Percentiles rank a stretch among this genome's conserved stretches.
phyloP scores from a whole-genome alignment of 2,329 filamentous ascomycete species.

The Raffaelea albimanens region DNA sequence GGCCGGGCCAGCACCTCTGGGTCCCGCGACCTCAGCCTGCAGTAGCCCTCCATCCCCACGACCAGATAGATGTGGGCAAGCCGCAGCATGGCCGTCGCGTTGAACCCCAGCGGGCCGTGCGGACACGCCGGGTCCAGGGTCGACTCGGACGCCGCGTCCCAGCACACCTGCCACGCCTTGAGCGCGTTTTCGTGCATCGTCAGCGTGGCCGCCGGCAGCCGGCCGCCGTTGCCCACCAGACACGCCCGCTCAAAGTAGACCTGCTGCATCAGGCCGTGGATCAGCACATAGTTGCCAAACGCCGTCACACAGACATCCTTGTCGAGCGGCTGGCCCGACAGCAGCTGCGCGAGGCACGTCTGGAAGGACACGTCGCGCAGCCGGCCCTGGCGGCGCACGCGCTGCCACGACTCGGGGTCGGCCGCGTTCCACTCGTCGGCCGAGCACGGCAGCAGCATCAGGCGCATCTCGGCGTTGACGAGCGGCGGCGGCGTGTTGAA shows the following conservation, averaged over 20 bases:
- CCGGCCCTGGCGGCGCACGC: neutral
- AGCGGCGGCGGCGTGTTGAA: slow-evolving; percentile 1
- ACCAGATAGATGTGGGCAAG: neutral
- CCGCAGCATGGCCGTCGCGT: slow-evolving; percentile 3
- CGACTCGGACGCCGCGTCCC: slow-evolving; percentile 1
- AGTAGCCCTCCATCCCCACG: neutral
- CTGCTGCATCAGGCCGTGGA: neutral
- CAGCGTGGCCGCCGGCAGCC: neutral
- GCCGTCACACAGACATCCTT: neutral
- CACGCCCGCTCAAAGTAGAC: neutral
- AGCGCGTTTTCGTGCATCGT: neutral
- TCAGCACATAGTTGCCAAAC: slow-evolving; percentile 4
- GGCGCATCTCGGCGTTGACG: neutral
- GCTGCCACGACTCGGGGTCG: neutral
- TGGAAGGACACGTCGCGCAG: neutral
- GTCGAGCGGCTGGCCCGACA: neutral
- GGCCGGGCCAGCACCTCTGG: neutral
- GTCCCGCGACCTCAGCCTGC: neutral
- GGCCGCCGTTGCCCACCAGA: neutral
- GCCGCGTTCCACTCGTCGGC: slow-evolving; percentile 1
- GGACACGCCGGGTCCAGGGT: neutral
- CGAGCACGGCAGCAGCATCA: neutral
- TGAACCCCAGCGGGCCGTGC: slow-evolving; percentile 2
- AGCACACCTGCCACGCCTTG: slow-evolving; percentile 1
- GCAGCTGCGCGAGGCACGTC: neutral